Evolutionary conservation across 2,329 filamentous ascomycete genomes (phyloP).

Genomic region (Fusarium equiseti): DNA sequence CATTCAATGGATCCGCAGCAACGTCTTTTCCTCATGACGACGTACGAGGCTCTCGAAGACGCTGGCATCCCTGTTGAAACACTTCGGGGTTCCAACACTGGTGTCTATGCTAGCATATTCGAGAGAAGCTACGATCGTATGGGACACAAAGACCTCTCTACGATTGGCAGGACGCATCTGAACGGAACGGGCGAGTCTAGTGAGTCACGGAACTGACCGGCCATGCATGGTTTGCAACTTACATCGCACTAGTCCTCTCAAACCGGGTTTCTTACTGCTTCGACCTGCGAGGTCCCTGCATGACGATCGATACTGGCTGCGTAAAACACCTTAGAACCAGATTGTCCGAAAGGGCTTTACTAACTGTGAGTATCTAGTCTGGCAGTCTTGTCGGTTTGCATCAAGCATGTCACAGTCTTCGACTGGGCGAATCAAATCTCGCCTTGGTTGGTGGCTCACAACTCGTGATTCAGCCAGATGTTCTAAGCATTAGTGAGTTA

Average conservation of each 20-base stretch:
- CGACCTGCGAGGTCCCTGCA: slow-evolving; percentile 6
- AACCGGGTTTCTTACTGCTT: slow-evolving; percentile 16
- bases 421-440: slow-evolving; percentile 1
- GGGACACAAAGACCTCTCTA: slow-evolving; percentile 13
- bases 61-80: slow-evolving; percentile 8
- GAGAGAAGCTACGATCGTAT: slow-evolving; percentile 16
- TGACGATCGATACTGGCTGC: slow-evolving; percentile 17
- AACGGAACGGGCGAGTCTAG: slow-evolving; percentile 12
- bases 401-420: slow-evolving; percentile 9
- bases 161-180: slow-evolving; percentile 2
- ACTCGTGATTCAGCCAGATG: slow-evolving; percentile 10
- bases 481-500: slow-evolving; percentile 8
- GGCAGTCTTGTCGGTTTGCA: slow-evolving; percentile 3
- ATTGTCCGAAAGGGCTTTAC: fast-evolving
- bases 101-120: slow-evolving; percentile 14
- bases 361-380: neutral
- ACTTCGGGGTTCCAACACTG: slow-evolving; percentile 4
- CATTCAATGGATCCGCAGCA: neutral
- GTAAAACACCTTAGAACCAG: neutral
- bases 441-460: slow-evolving; percentile 15
- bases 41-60: slow-evolving; percentile 11
- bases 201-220: neutral
- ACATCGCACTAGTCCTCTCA: neutral
- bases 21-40: slow-evolving; percentile 4
- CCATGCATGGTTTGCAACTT: neutral